phyloP scores from a whole-genome alignment of 1,284 basidiomycete genomes.

The Boletellus deceptivus region DNA sequence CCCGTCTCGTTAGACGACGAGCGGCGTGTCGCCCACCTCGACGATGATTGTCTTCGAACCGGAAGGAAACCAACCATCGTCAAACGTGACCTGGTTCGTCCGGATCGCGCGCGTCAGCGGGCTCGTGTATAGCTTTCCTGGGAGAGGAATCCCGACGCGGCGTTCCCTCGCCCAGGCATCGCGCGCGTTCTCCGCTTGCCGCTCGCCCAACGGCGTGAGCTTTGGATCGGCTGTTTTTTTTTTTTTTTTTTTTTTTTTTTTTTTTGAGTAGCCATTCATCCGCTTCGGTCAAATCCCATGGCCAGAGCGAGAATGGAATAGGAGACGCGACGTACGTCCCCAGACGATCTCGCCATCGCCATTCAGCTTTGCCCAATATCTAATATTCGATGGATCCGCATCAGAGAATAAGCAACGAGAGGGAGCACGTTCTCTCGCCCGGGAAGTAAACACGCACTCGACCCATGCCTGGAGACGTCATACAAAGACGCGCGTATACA shows the following conservation, averaged over 20 bases:
- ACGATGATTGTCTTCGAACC: constrained; percentile 39
- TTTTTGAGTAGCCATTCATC: constrained; percentile 53
- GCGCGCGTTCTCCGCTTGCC: constrained; percentile 60
- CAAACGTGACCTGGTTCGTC: constrained; percentile 68
- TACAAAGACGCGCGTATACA: too few relatives aligned
- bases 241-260: too few relatives aligned
- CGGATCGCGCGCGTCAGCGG: constrained; percentile 72
- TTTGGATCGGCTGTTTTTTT: constrained; percentile 78
- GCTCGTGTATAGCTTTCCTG: constrained; percentile 63
- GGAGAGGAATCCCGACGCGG: constrained; percentile 52
- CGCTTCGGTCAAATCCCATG: neutral
- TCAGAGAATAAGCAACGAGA: too few relatives aligned
- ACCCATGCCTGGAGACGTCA: constrained; percentile 44
- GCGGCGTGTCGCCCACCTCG: constrained; percentile 42
- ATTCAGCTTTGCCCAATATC: constrained; percentile 68
- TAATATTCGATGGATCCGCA: constrained; percentile 17
- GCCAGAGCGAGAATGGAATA: too few relatives aligned
- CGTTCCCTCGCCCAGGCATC: constrained; percentile 61
- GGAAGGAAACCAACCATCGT: constrained; percentile 35
- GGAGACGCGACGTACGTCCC: constrained; percentile 61
- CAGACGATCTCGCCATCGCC: constrained; percentile 73
- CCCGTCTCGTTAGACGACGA: neutral
- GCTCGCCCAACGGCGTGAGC: constrained; percentile 64
- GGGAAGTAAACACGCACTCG: constrained; percentile 40
- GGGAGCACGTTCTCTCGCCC: neutral